A percentile compares a stretch with the other conserved stretches of the same genome.
Conservation (phyloP, 345 rosid species). For the Aquilaria sinensis region DNA sequence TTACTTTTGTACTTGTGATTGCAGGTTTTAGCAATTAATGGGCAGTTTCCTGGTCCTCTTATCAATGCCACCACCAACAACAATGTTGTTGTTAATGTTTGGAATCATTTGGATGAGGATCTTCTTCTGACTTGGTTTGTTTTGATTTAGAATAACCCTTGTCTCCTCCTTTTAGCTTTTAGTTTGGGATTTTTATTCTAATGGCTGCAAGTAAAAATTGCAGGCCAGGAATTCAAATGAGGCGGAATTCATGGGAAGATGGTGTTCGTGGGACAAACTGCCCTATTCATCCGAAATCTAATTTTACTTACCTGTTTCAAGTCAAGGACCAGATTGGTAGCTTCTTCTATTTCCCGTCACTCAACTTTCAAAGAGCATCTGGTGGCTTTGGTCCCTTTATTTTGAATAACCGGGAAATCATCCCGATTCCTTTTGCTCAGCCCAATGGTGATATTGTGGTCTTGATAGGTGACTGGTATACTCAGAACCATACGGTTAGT, state of each 20-base stretch:
- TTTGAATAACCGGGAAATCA: constrained; percentile 50
- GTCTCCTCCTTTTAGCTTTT: not conserved
- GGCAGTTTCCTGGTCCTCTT: constrained; percentile 66
- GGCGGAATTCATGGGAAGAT: constrained; percentile 88
- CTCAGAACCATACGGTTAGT: constrained; percentile 68
- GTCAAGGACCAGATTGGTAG: constrained; percentile 96
- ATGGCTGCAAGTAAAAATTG: constrained; percentile 4
- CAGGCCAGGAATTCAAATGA: constrained; percentile 89
- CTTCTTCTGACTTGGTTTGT: constrained; percentile 80
- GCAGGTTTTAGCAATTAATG: constrained; percentile 86
- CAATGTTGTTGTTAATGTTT: constrained; percentile 60
- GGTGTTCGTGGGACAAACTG: constrained; percentile 92
- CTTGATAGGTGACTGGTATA: constrained; percentile 89
- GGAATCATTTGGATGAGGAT: constrained; percentile 64
- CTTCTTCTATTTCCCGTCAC: constrained; percentile 78
- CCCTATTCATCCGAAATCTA: constrained; percentile 58
- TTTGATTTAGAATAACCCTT: not conserved
- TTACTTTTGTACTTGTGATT: constrained; percentile 3
- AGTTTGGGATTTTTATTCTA: not conserved
- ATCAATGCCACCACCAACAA: constrained; percentile 74
- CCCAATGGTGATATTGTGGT: constrained; percentile 75
- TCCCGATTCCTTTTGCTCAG: constrained; percentile 66
- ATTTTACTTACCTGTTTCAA: constrained; percentile 86
- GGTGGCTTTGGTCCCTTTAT: constrained; percentile 89
- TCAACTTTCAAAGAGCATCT: constrained; percentile 82